Evolutionary conservation across 225 moss, liverwort and hornwort genomes (phyloP).

Genomic region (Pseudisothecium myosuroides): DNA sequence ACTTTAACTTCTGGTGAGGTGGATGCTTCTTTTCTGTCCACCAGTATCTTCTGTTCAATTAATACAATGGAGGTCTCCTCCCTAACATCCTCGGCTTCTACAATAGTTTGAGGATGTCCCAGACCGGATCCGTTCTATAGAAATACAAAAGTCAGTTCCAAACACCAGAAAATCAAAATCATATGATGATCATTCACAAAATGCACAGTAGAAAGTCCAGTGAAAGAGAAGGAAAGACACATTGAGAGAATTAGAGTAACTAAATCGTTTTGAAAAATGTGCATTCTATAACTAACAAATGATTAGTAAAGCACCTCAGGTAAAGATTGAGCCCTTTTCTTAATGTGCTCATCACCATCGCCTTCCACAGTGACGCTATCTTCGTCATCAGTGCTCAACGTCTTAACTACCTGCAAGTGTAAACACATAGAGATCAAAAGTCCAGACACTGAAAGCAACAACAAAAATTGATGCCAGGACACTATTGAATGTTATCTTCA

Average conservation of each 20-base stretch:
- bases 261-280: neutral
- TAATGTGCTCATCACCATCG: neutral
- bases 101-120: neutral
- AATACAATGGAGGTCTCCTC: neutral
- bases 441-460: neutral
- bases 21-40: neutral
- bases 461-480: neutral
- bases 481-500: neutral
- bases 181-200: neutral
- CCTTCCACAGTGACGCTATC: neutral
- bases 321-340: neutral
- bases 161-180: neutral
- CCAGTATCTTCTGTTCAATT: neutral
- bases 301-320: conserved; percentile 10
- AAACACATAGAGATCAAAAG: neutral
- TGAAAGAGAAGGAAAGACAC: neutral
- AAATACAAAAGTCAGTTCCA: neutral
- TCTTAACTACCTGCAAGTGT: conserved; percentile 8
- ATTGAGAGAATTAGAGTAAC: neutral
- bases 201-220: neutral
- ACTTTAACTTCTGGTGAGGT: neutral
- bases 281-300: neutral
- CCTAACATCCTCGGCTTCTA: neutral
- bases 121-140: neutral
- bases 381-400: neutral